These are phyloP conservation scores for Bipolaris sorokiniana DNA, from an alignment of 2,329 filamentous ascomycete genomes.

Conservation along the genomic window DNA sequence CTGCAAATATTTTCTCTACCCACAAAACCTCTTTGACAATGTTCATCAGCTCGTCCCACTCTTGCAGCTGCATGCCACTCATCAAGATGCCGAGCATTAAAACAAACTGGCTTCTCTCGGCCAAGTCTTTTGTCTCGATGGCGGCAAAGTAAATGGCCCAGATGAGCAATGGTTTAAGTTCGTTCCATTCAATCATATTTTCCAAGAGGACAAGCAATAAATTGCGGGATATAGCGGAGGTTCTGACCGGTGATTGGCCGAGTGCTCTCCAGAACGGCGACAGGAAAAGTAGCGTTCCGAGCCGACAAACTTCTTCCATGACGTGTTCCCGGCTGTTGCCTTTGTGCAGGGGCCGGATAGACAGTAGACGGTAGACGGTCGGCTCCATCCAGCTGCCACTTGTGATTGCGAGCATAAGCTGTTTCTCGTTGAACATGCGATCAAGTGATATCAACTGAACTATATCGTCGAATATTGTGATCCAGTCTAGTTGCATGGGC, in stretches of 20 bases:
- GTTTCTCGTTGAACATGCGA: conserved; percentile 29
- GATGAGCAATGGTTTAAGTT: conserved; percentile 35
- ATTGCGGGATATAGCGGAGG: conserved; percentile 28
- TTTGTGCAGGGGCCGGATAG: conserved; percentile 27
- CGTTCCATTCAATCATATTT: conserved; percentile 36
- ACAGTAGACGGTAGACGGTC: conserved; percentile 33
- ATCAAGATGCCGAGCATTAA: conserved; percentile 37
- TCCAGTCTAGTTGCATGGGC: conserved; percentile 33
- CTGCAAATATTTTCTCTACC: conserved; percentile 36
- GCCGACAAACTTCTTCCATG: conserved; percentile 40
- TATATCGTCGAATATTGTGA: conserved; percentile 39
- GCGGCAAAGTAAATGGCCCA: conserved; percentile 39
- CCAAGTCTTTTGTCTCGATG: conserved; percentile 31
- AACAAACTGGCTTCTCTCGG: conserved; percentile 34
- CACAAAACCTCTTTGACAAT: conserved; percentile 39
- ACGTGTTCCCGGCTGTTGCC: conserved; percentile 23
- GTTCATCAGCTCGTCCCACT: conserved; percentile 33
- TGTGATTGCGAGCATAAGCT: conserved; percentile 28
- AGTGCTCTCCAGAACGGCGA: conserved; percentile 36
- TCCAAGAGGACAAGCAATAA: conserved; percentile 29
- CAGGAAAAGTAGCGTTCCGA: conserved; percentile 39
- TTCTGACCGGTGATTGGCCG: conserved; percentile 36
- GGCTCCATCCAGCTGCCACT: conserved; percentile 42
- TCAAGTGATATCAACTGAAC: conserved; percentile 35
- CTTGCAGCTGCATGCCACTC: conserved; percentile 25